These are phyloP conservation scores for Cicer cuneatum DNA, from an alignment of 306 rosid genomes.

Conservation along the genomic window DNA sequence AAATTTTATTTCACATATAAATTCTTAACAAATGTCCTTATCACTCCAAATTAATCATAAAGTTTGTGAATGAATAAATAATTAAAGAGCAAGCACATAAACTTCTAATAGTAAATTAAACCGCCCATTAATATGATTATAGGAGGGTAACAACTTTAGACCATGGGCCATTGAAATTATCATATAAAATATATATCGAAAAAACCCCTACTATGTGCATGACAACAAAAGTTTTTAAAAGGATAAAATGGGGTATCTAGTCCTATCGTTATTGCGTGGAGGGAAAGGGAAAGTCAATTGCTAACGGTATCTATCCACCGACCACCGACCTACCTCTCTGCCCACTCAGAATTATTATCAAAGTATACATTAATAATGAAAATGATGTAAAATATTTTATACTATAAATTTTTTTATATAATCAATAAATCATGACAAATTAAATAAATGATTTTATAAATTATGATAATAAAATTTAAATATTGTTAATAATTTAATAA, in stretches of 20 bases:
- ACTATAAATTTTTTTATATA: neutral
- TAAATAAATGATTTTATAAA: no score
- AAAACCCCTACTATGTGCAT: constrained; percentile 7
- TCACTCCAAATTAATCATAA: no score
- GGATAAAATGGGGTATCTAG: constrained; percentile 51
- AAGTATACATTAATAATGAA: constrained; percentile 30
- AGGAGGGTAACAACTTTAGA: constrained; percentile 37
- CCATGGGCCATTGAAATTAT: constrained; percentile 41
- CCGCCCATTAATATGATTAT: constrained; percentile 49
- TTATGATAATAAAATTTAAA: no score
- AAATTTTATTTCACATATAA: no score
- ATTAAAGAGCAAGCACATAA: constrained; percentile 25
- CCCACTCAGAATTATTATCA: constrained; percentile 51
- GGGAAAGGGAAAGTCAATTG: constrained; percentile 78
- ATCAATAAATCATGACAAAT: neutral
- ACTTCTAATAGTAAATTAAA: constrained; percentile 37
- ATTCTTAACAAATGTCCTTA: no score
- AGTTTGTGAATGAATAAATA: constrained; percentile 1
- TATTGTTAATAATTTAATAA: no score
- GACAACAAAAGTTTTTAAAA: neutral
- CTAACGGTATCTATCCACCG: constrained; percentile 87
- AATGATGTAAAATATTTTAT: constrained; percentile 33
- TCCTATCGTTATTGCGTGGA: constrained; percentile 60
- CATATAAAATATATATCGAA: neutral
- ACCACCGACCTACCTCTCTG: constrained; percentile 75